Evolutionary conservation across 2,329 filamentous ascomycete genomes (phyloP).

Genomic region (Penicillium expansum): DNA sequence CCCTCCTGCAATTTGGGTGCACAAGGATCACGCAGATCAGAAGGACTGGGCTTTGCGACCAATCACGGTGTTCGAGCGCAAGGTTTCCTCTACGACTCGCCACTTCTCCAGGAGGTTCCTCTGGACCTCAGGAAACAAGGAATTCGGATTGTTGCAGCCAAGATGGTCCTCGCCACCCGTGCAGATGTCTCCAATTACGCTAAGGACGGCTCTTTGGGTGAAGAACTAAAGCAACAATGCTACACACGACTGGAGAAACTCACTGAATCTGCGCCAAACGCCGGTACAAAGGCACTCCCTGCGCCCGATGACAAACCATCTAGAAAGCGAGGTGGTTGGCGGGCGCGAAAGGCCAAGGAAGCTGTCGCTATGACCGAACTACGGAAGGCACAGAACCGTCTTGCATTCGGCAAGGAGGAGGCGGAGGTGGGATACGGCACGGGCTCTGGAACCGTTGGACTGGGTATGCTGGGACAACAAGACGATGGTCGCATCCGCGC

Average conservation of each 20-base stretch:
- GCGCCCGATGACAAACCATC: slow-evolving; percentile 94
- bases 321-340: slow-evolving; percentile 83
- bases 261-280: slow-evolving; percentile 85
- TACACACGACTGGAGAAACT: slow-evolving; percentile 87
- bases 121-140: slow-evolving; percentile 87
- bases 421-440: slow-evolving; percentile 86
- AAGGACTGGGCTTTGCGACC: slow-evolving; percentile 78
- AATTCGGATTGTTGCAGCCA: slow-evolving; percentile 90
- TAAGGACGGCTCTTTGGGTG: slow-evolving; percentile 77
- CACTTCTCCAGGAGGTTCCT: slow-evolving; percentile 80
- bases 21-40: slow-evolving; percentile 84
- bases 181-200: slow-evolving; percentile 82
- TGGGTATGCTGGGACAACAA: slow-evolving; percentile 91
- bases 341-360: slow-evolving; percentile 92
- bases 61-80: slow-evolving; percentile 89
- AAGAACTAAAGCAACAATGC: slow-evolving; percentile 77
- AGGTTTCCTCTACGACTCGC: slow-evolving; percentile 89
- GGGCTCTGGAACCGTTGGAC: slow-evolving; percentile 77
- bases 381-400: slow-evolving; percentile 90
- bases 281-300: slow-evolving; percentile 79
- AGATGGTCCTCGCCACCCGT: slow-evolving; percentile 88
- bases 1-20: slow-evolving; percentile 90
- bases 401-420: slow-evolving; percentile 95
- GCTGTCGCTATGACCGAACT: slow-evolving; percentile 95
- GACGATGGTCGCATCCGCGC: slow-evolving; percentile 87